phyloP scores from a whole-genome alignment of 257 asterid species.

The Rubia yunnanensis region DNA sequence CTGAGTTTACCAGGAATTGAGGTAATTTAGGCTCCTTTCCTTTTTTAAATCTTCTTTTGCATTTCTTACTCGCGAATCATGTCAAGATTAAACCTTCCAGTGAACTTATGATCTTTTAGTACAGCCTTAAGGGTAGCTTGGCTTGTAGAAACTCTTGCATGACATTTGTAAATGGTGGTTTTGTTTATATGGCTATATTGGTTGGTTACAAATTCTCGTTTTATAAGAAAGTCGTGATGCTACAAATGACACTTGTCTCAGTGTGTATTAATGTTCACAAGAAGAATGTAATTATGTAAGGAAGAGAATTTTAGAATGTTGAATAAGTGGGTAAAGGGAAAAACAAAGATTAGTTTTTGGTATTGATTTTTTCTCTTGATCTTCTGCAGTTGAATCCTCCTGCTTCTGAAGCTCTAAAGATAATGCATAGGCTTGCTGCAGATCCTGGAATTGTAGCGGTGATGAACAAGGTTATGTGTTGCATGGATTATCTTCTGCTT shows the following conservation, averaged over 20 bases:
- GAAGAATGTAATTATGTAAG: not conserved
- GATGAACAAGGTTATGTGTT: slow-evolving; percentile 72
- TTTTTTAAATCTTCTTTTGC: not conserved
- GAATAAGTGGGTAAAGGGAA: not conserved
- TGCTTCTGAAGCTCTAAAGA: slow-evolving; percentile 61
- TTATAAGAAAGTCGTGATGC: not conserved
- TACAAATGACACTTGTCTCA: not conserved
- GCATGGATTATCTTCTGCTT: slow-evolving; percentile 3
- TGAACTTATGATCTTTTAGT: not conserved
- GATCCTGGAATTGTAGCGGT: slow-evolving; percentile 94
- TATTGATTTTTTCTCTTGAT: slow-evolving; percentile 13
- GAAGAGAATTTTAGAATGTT: not conserved
- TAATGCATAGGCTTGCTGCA: slow-evolving; percentile 92
- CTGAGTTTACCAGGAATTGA: slow-evolving; percentile 74
- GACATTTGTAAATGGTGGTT: not conserved
- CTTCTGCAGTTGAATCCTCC: slow-evolving; percentile 75
- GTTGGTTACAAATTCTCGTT: not conserved
- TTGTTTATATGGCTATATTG: not conserved
- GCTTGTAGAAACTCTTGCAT: not conserved
- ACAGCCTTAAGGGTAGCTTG: not conserved
- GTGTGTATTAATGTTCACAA: not conserved
- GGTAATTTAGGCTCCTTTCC: slow-evolving; percentile 28
- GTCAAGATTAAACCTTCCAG: not conserved
- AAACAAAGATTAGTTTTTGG: not conserved
- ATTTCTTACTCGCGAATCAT: not conserved